Evolutionary conservation across 2,329 filamentous ascomycete species (phyloP).

Genomic region (Xylariaceae sp.): DNA sequence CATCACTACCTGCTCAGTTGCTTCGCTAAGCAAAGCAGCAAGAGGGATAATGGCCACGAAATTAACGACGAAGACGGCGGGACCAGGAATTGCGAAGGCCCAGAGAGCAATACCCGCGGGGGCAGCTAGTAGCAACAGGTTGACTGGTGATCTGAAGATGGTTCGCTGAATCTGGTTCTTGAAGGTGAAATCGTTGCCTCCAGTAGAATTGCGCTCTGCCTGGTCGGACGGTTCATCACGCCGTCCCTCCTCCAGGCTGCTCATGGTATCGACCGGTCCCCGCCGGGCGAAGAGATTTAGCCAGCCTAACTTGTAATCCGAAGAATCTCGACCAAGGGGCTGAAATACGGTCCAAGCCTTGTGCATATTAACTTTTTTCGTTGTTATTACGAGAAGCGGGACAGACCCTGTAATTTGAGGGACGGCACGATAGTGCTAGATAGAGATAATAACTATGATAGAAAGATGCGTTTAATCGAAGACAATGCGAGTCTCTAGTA

Average conservation of each 20-base stretch:
- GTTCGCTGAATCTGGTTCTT: conserved; percentile 69
- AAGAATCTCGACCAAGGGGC: no score
- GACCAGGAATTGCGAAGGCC: conserved; percentile 48
- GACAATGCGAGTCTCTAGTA: not conserved
- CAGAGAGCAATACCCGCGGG: conserved; percentile 76
- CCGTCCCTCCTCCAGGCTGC: conserved; percentile 46
- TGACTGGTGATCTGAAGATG: conserved; percentile 80
- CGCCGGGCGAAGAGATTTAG: conserved; percentile 9
- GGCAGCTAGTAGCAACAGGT: conserved; percentile 72
- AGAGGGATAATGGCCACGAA: conserved; percentile 91
- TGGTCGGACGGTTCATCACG: no score
- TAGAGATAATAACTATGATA: no score
- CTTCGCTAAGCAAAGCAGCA: conserved; percentile 80
- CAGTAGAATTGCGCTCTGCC: no score
- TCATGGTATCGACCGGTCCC: conserved; percentile 22
- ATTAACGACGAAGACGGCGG: conserved; percentile 74
- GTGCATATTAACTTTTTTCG: no score
- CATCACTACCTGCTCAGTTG: conserved; percentile 84
- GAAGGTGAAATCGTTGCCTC: no score
- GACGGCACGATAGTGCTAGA: no score
- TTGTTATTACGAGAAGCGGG: no score
- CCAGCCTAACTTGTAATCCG: no score
- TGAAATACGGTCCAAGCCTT: no score
- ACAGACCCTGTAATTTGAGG: no score
- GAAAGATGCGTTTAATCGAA: not conserved